Evolutionary conservation across 805 yeast species (phyloP).

Genomic region (Candida succiphila): DNA sequence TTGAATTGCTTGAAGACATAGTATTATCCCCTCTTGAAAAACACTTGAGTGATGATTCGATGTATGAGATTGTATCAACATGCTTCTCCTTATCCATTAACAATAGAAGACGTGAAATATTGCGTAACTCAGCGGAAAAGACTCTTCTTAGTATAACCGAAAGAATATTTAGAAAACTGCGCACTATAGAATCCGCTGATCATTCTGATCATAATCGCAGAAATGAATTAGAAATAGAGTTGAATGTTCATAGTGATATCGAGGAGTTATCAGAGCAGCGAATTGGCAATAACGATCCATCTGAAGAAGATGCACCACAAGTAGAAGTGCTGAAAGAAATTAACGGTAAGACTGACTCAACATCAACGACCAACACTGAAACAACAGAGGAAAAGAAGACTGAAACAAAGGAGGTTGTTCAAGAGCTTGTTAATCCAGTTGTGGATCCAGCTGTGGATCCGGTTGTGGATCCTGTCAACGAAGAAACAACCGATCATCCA

Average conservation of each 20-base stretch:
- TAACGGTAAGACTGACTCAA: constrained; percentile 2
- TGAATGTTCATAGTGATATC: constrained; percentile 13
- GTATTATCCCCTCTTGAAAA: constrained; percentile 56
- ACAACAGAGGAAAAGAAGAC: constrained; percentile 1
- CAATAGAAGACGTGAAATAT: constrained; percentile 80
- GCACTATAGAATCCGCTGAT: constrained; percentile 31
- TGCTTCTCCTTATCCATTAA: constrained; percentile 88
- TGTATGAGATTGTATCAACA: constrained; percentile 85
- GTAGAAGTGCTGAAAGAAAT: constrained; percentile 2
- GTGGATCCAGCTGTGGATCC: background rate
- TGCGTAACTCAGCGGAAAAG: constrained; percentile 83
- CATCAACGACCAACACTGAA: constrained; percentile 2
- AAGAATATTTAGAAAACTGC: constrained; percentile 53
- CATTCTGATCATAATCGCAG: constrained; percentile 19
- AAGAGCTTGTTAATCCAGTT: constrained; percentile 7
- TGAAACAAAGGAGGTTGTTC: constrained; percentile 2
- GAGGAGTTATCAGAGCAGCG: constrained; percentile 44
- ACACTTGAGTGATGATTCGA: constrained; percentile 67
- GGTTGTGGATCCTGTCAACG: constrained; percentile 11
- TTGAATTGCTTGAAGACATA: constrained; percentile 60
- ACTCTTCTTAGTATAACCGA: constrained; percentile 63
- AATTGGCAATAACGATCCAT: constrained; percentile 35
- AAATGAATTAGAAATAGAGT: constrained; percentile 11
- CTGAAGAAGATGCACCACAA: background rate
- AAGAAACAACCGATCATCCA: constrained; percentile 4